phyloP scores from a whole-genome alignment of 805 yeast species.

The Kodamaea kakaduensis region DNA sequence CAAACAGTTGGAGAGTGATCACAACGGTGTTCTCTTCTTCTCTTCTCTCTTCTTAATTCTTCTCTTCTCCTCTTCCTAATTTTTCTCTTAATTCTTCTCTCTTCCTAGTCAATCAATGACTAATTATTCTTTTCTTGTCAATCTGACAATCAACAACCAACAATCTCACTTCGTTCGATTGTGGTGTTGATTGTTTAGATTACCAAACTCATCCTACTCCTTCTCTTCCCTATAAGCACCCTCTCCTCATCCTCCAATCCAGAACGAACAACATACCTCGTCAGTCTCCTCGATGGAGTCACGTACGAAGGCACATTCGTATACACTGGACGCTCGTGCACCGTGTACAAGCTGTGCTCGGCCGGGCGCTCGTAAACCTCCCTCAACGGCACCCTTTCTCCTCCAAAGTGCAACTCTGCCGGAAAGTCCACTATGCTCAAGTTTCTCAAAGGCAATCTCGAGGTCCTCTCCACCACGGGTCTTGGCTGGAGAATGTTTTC shows the following conservation, averaged over 20 bases:
- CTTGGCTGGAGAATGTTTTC: constrained; percentile 38
- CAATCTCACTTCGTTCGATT: too few relatives aligned
- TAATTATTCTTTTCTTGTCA: too few relatives aligned
- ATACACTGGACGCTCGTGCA: constrained; percentile 15
- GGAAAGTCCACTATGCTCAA: constrained; percentile 28
- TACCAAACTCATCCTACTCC: constrained; percentile 16
- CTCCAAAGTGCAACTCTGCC: constrained; percentile 21
- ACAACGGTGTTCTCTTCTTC: background rate
- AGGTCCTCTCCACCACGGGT: constrained; percentile 9
- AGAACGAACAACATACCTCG: constrained; percentile 18
- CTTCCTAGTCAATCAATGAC: constrained; percentile 7
- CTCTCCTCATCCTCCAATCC: constrained; percentile 12
- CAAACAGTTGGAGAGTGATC: background rate
- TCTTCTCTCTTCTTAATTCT: background rate
- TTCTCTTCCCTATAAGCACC: constrained; percentile 4
- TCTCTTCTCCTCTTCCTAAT: constrained; percentile 7
- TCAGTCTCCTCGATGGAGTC: constrained; percentile 30
- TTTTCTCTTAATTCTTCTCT: constrained; percentile 11
- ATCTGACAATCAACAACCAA: too few relatives aligned
- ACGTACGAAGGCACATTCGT: constrained; percentile 27
- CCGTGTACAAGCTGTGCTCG: background rate
- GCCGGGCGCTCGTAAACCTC: background rate
- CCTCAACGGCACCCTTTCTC: constrained; percentile 22
- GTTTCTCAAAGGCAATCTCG: constrained; percentile 26
- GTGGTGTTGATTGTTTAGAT: too few relatives aligned